Evolutionary conservation across 805 yeast genomes (phyloP).

Genomic region (Grigorovia yakushimaensis): DNA sequence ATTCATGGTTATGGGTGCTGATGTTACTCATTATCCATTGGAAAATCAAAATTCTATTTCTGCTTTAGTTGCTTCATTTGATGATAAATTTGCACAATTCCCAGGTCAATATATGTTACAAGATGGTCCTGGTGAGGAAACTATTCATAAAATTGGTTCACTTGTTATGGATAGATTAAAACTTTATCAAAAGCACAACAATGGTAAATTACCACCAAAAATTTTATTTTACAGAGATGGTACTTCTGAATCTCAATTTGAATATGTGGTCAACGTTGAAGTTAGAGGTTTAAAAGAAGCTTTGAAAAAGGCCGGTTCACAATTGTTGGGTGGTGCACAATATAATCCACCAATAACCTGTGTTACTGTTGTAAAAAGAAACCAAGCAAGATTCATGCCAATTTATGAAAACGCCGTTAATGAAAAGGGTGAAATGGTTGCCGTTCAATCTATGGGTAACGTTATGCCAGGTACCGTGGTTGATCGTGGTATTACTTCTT

Average conservation of each 20-base stretch:
- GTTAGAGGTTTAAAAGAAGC: conserved; percentile 14
- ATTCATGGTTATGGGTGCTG: conserved; percentile 16
- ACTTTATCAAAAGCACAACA: conserved; percentile 11
- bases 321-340: conserved; percentile 4
- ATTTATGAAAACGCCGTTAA: conserved; percentile 14
- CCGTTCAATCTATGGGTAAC: conserved; percentile 18
- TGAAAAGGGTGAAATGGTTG: conserved; percentile 12
- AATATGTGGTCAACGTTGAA: conserved; percentile 15
- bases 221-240: conserved; percentile 19
- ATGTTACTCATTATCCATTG: conserved; percentile 21
- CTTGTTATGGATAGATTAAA: conserved; percentile 11
- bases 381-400: conserved; percentile 18
- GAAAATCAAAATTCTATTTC: conserved; percentile 17
- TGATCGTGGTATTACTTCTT: conserved; percentile 18
- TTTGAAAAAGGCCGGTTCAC: conserved; percentile 8
- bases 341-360: conserved; percentile 15
- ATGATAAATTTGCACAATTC: conserved; percentile 15
- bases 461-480: conserved; percentile 21
- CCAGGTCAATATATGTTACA: conserved; percentile 17
- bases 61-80: conserved; percentile 14
- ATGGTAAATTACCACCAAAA: conserved; percentile 17
- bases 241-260: conserved; percentile 17
- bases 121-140: conserved; percentile 15
- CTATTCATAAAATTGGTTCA: conserved; percentile 12
- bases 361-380: conserved; percentile 17